Percentiles rank a stretch among this genome's conserved stretches.
phyloP scores from a whole-genome alignment of 257 asterid species.

The Ophiorrhiza pumila region DNA sequence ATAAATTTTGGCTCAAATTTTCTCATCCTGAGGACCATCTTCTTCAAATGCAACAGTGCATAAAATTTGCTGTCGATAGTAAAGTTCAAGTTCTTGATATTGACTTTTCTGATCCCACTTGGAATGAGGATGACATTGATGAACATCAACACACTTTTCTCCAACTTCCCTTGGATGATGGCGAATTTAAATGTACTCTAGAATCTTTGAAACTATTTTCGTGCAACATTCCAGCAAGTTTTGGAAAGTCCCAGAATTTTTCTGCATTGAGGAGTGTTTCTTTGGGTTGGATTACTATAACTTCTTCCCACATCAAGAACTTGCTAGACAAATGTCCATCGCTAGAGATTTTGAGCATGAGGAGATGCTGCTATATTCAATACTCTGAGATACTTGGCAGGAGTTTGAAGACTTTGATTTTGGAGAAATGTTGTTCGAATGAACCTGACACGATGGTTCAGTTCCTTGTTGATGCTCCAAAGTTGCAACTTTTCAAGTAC shows the following conservation, averaged over 20 bases:
- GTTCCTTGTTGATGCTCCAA: conserved; percentile 13
- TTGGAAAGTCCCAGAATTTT: not conserved
- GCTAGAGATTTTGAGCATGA: conserved; percentile 19
- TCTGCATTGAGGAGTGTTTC: conserved; percentile 11
- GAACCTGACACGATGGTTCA: not conserved
- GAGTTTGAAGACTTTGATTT: conserved; percentile 17
- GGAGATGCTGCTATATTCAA: conserved; percentile 14
- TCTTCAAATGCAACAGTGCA: not conserved
- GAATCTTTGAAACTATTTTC: conserved; percentile 24
- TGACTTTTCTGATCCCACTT: conserved; percentile 26
- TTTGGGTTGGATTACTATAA: conserved; percentile 27
- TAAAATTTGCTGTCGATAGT: conserved; percentile 6
- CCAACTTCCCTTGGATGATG: not conserved
- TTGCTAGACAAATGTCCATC: conserved; percentile 14
- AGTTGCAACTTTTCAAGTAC: conserved; percentile 23
- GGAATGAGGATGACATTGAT: conserved; percentile 3
- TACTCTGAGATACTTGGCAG: not conserved
- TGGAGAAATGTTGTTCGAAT: conserved; percentile 21
- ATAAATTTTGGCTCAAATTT: conserved; percentile 6
- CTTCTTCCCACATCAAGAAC: not conserved
- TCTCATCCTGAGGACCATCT: conserved; percentile 14
- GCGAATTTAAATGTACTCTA: not conserved
- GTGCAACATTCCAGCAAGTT: not conserved
- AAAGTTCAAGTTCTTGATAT: conserved; percentile 13
- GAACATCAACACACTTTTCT: not conserved